Conservation (phyloP, 2,329 filamentous ascomycete genomes). For the Apiospora malaysiana region DNA sequence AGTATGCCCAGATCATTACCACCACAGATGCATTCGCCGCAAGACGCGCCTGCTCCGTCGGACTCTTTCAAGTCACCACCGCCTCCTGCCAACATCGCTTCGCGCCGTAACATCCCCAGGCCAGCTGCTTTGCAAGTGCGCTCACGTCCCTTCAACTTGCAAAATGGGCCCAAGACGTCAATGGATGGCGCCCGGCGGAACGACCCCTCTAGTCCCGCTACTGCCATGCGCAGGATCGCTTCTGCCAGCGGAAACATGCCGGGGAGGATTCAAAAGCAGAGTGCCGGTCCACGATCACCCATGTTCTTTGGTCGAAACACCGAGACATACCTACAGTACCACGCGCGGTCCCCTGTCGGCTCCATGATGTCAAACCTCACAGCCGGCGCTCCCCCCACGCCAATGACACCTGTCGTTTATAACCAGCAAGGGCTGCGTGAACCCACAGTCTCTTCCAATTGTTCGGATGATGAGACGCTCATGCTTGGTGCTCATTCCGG, state of each 20-base stretch:
- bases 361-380: constrained; percentile 44
- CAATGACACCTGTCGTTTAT: constrained; percentile 53
- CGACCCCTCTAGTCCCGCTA: constrained; percentile 49
- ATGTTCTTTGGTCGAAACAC: constrained; percentile 51
- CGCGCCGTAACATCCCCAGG: constrained; percentile 56
- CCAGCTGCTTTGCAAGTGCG: constrained; percentile 56
- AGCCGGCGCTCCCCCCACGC: constrained; percentile 53
- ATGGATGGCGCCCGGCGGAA: constrained; percentile 52
- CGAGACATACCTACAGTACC: constrained; percentile 50
- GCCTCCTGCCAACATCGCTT: constrained; percentile 58
- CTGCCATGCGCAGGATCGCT: constrained; percentile 58
- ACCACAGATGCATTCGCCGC: constrained; percentile 4
- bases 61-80: constrained; percentile 55
- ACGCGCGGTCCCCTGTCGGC: constrained; percentile 49
- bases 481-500: constrained; percentile 35
- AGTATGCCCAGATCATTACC: constrained; percentile 28
- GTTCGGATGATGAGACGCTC: constrained; percentile 46
- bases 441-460: constrained; percentile 44
- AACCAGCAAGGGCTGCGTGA: constrained; percentile 47
- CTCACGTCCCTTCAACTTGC: constrained; percentile 46
- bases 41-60: constrained; percentile 30
- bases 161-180: constrained; percentile 51
- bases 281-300: constrained; percentile 49
- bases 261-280: constrained; percentile 50
- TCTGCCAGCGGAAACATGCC: constrained; percentile 53